Evolutionary conservation across 345 rosid genomes (phyloP).

Genomic region (Ceriops tagal): DNA sequence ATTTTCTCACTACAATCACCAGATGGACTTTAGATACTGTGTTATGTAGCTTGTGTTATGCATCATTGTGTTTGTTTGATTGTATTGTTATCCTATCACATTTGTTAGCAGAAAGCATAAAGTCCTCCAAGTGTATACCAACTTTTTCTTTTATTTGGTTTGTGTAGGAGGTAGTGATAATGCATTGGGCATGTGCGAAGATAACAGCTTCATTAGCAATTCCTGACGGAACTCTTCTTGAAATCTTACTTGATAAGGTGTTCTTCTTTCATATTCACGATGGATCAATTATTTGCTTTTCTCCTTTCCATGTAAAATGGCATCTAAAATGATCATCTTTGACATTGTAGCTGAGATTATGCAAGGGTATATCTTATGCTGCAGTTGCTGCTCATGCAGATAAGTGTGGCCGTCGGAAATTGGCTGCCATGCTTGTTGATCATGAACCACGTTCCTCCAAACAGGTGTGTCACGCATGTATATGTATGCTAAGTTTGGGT

Average conservation of each 20-base stretch:
- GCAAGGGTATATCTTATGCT: constrained; percentile 93
- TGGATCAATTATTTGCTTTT: neutral
- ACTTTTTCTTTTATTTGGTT: constrained; percentile 8
- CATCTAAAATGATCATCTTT: constrained; percentile 23
- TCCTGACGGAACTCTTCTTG: constrained; percentile 81
- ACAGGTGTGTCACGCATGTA: constrained; percentile 42
- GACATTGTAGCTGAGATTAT: constrained; percentile 70
- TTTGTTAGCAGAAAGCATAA: too few relatives aligned
- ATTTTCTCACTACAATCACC: too few relatives aligned
- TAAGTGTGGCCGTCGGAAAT: constrained; percentile 80
- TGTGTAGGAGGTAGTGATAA: constrained; percentile 84
- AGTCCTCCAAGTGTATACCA: too few relatives aligned
- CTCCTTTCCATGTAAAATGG: constrained; percentile 8
- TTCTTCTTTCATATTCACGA: neutral
- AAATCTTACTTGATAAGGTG: constrained; percentile 93
- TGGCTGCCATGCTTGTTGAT: constrained; percentile 96
- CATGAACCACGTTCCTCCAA: constrained; percentile 94
- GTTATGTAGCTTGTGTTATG: too few relatives aligned
- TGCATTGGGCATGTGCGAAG: constrained; percentile 99
- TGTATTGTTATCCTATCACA: too few relatives aligned
- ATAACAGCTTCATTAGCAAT: constrained; percentile 85
- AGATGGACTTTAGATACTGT: too few relatives aligned
- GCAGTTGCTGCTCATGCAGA: constrained; percentile 99
- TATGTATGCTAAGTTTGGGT: neutral
- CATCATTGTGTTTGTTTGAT: too few relatives aligned